Evolutionary conservation across 352 stramenopile species (phyloP).

Genomic region (Phytopythium oedochilum): DNA sequence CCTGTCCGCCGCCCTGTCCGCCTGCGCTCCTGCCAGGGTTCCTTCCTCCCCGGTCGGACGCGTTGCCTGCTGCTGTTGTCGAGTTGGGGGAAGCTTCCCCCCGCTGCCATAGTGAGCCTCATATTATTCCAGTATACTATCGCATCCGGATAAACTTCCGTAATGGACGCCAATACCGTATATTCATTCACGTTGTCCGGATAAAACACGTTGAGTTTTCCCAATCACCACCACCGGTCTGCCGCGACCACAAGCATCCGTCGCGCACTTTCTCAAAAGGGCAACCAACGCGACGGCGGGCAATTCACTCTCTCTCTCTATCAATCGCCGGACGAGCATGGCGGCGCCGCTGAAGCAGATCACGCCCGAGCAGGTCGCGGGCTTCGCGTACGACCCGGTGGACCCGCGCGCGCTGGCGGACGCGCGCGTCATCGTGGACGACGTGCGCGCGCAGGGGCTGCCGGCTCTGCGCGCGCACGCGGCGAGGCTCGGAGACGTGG

Average conservation of each 20-base stretch:
- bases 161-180: too few relatives aligned
- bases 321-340: constrained; percentile 13
- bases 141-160: too few relatives aligned
- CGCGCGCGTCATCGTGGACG: constrained; percentile 62
- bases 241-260: background rate
- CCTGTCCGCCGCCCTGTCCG: background rate
- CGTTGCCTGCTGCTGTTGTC: too few relatives aligned
- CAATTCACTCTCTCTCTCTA: background rate
- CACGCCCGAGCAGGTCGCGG: constrained; percentile 51
- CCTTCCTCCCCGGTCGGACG: too few relatives aligned
- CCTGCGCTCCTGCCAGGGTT: too few relatives aligned
- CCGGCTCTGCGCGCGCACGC: constrained; percentile 52
- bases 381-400: constrained; percentile 80
- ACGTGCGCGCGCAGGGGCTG: constrained; percentile 45
- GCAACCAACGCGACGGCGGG: too few relatives aligned
- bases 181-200: too few relatives aligned
- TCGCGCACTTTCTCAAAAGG: background rate
- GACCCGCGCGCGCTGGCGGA: constrained; percentile 56
- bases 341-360: constrained; percentile 63
- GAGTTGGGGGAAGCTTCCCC: too few relatives aligned
- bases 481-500: constrained; percentile 60
- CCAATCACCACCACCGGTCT: too few relatives aligned
- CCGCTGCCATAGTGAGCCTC: too few relatives aligned
- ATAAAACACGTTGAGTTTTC: too few relatives aligned
- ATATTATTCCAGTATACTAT: too few relatives aligned